Percentiles rank a stretch among this genome's conserved stretches.
Evolutionary conservation across 1,284 basidiomycete genomes (phyloP).

Genomic region (Afroboletus lepidellus): DNA sequence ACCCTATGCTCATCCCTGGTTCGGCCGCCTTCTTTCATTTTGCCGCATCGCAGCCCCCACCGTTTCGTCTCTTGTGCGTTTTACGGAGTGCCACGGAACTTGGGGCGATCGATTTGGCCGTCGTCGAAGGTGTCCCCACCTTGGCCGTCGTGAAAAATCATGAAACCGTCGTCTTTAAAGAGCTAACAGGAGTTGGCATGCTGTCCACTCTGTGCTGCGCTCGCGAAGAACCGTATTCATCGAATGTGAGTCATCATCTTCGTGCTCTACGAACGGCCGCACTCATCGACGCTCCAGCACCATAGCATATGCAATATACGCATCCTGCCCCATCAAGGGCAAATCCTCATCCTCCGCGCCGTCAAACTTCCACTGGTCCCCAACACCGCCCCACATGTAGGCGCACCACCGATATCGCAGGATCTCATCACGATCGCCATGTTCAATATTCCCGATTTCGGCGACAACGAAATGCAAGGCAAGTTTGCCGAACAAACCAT

Average conservation of each 20-base stretch:
- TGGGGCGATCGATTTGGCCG: constrained; percentile 44
- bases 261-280: background rate
- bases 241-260: constrained; percentile 11
- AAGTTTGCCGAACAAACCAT: constrained; percentile 20
- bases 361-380: constrained; percentile 27
- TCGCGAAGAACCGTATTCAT: constrained; percentile 25
- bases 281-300: constrained; percentile 29
- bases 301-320: constrained; percentile 52
- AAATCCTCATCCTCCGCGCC: constrained; percentile 56
- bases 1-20: constrained; percentile 44
- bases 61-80: constrained; percentile 43
- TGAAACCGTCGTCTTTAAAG: constrained; percentile 47
- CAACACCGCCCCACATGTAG: constrained; percentile 19
- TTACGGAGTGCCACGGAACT: constrained; percentile 43
- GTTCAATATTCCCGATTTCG: constrained; percentile 32
- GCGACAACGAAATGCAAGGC: constrained; percentile 25
- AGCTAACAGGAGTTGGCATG: constrained; percentile 35
- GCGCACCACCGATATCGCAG: constrained; percentile 36
- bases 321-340: constrained; percentile 52
- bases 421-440: constrained; percentile 31
- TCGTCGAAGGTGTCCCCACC: constrained; percentile 44
- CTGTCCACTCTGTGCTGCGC: constrained; percentile 29
- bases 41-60: constrained; percentile 37
- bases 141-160: constrained; percentile 46
- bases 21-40: constrained; percentile 39